Conservation (phyloP, 2,329 filamentous ascomycete genomes). For the Ophiostoma himal-ulmi region DNA sequence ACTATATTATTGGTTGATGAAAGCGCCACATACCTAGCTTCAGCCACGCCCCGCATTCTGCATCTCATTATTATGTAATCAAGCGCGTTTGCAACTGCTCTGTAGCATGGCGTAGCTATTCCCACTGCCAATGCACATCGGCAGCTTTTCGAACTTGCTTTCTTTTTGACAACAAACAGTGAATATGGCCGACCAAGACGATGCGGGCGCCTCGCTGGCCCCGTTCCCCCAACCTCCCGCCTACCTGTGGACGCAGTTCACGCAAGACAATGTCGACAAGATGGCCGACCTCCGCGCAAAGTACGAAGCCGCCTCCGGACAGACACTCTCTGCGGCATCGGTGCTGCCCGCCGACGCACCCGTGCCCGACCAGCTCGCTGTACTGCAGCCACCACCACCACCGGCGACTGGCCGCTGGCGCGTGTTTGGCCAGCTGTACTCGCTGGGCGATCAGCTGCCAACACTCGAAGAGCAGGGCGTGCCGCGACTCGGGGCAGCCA, state of each 20-base stretch:
- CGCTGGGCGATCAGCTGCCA: conserved; percentile 56
- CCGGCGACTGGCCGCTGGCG: conserved; percentile 66
- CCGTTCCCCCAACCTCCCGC: conserved; percentile 67
- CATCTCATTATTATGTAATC: background rate
- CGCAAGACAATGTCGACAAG: conserved; percentile 62
- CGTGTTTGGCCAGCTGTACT: conserved; percentile 65
- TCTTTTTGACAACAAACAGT: background rate
- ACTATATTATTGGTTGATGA: background rate
- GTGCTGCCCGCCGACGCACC: conserved; percentile 35
- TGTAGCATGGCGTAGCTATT: background rate
- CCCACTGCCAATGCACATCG: background rate
- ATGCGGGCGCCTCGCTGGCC: conserved; percentile 16
- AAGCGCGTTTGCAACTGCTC: background rate
- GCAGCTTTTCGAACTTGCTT: background rate
- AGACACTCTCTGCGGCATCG: conserved; percentile 29
- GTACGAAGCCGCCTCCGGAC: conserved; percentile 34
- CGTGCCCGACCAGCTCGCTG: conserved; percentile 65
- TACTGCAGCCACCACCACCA: conserved; percentile 73
- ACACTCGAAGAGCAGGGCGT: conserved; percentile 66
- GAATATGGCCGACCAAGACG: conserved; percentile 54
- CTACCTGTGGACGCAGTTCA: conserved; percentile 86
- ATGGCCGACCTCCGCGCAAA: conserved; percentile 41
- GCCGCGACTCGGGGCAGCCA: conserved; percentile 56
- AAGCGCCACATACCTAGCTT: background rate
- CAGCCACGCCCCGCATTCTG: conserved; percentile 7